Evolutionary conservation across 1,139 yeast genomes (phyloP), one percentile per base, ranked within the genome.

Genomic region (Scheffersomyces stambukii): DNA sequence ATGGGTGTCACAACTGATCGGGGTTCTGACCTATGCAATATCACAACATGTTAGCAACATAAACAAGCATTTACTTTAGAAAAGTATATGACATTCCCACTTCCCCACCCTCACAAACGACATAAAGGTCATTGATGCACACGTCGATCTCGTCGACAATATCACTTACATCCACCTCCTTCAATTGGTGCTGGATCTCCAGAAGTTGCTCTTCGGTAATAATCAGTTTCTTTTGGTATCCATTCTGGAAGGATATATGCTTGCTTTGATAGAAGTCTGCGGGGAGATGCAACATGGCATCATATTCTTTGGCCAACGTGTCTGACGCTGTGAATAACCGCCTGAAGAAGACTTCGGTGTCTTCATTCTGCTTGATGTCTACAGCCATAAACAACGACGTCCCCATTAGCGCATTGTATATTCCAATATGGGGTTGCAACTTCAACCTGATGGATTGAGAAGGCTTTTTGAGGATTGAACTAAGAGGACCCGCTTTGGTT

Each of bases 241-340:
- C 37, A 8, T 29, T 23, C 18, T 25, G 25, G 13, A 35, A 14
- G 12, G 39, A 28, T 9, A 35, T 28, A 26, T 35, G 39, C 18
- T 23, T 21, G n/a, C 13, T 2, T 23, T 16, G 16, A 14, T 13
- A 6, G 22, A 28, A 23, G 18, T 19, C 14, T 5, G 20, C 24
- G 3, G 31, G 28, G n/a, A 24, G 25, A 19, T 29, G 28, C 14
- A 23, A 8, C 14, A 15, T 23, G 9, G 12, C 25, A 16, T 23
- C 18, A 12, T n/a, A 5, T n/a, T 17, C 13, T 13, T 14, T 12
- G 9, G 24, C 16, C 8, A 25, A 4, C n/a, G 3, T 8, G 6
- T 21, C 22, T 16, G 20, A 27, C 10, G 10, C 6, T 18, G 22
- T 19, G 13, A 21, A 7, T 10, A 27, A 15, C 6, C 19, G 13